Evolutionary conservation across 2,329 filamentous ascomycete species (phyloP).

Genomic region (Aphanoascus verrucosus): DNA sequence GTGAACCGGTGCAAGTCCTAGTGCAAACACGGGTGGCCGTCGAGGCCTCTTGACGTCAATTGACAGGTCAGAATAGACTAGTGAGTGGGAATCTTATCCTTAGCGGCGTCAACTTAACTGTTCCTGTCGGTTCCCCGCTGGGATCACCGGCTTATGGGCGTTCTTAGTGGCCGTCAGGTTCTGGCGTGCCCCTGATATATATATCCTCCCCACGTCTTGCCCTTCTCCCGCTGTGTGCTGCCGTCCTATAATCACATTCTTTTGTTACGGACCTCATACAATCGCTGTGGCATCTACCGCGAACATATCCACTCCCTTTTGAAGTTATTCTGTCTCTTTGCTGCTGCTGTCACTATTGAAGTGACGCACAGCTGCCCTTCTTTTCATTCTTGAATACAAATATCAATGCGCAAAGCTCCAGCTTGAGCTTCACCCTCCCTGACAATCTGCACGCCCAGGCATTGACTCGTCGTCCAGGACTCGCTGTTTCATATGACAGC

Average conservation of each 20-base stretch:
- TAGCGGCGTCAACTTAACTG: background rate
- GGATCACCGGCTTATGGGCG: background rate
- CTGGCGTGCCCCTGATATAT: background rate
- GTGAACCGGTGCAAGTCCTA: background rate
- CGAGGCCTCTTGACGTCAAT: background rate
- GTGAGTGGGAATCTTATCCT: background rate
- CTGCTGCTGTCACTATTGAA: background rate
- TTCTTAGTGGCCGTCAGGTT: background rate
- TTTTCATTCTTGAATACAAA: background rate
- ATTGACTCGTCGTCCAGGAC: too few species aligned
- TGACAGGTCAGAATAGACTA: background rate
- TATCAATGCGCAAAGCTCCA: background rate
- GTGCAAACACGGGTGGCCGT: background rate
- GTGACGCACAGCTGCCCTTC: background rate
- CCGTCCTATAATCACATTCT: background rate
- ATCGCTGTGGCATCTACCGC: background rate
- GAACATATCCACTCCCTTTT: conserved; percentile 5
- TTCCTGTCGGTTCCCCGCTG: background rate
- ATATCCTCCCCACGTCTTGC: background rate
- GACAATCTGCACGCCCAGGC: background rate
- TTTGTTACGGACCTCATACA: background rate
- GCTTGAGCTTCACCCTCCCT: background rate
- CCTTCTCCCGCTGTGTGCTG: background rate
- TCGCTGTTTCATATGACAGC: background rate
- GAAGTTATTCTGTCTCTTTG: background rate